Base-by-base conservation (phyloP, 2,329 filamentous ascomycete species). In the Fonsecaea multimorphosa region DNA sequence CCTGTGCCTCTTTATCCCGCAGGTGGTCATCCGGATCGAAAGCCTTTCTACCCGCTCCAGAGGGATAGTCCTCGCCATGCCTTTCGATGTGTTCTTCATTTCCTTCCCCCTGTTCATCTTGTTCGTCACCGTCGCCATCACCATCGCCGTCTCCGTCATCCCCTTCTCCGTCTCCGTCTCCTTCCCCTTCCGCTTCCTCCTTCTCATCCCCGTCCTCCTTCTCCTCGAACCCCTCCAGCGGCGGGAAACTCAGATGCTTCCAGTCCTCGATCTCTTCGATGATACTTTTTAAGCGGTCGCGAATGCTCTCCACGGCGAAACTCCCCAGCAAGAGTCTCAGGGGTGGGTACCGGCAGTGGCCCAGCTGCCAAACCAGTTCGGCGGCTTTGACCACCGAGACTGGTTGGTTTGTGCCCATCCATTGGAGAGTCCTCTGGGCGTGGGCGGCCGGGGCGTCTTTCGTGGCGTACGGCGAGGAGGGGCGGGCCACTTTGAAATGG, bases 231-330 rank as follows among this genome's bases (percentile, higher is more conserved):
- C 70, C 69, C 32, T 81, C 79, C 27, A 75, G 70, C 14, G 76
- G 70, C 8, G 83, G 82, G 68, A 92, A 93, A 76, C 91, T 91
- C 32, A 96, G 81, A 75, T 94, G 89, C 74, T 93, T 95, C 92
- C 92, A 96, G 75, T 96, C 92, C 79, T 96, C 92, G 71, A 96
- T 86, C 81, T 99, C 95, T 78, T 98, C 95, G 12, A 93, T 97
- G 46, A 98, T 92, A 67, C 91, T 94, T 70, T 92, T 86, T 74
- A 98, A 79, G 22, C 94, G 85, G 79, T 99, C 95, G 16, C 95
- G 84, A 58, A 98, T 96, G 76, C 93, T 97, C 77, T 99, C 94
- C 40, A 98, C 94, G 1, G 95, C 94, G 79, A 96, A 98, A 70
- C 89, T 96, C 0, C 95, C 95, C 27, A 98, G 79, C n/a, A 97